Conservation (phyloP, 768 basidiomycete species). For the Lactifluus pinguis region DNA sequence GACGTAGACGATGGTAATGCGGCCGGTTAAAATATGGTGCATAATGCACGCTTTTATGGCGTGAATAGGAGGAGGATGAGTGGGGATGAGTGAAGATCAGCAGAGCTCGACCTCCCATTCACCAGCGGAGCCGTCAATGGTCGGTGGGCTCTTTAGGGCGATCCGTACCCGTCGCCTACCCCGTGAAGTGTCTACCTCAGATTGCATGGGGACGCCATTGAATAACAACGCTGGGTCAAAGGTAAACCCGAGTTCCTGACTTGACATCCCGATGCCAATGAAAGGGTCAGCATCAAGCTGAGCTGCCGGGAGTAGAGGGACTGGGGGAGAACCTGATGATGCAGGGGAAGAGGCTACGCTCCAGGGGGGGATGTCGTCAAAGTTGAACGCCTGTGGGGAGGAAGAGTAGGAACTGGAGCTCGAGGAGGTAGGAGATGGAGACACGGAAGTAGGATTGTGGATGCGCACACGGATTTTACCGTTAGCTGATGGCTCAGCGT, state of each 20-base stretch:
- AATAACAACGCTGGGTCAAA: conserved; percentile 26
- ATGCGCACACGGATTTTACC: conserved; percentile 70
- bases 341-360: conserved; percentile 20
- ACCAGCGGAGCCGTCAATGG: conserved; percentile 54
- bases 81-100: conserved; percentile 24
- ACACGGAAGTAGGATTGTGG: conserved; percentile 35
- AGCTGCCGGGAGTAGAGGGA: conserved; percentile 33
- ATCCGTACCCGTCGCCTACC: conserved; percentile 53
- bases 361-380: conserved; percentile 16
- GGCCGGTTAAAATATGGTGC: not conserved
- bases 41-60: conserved; percentile 8
- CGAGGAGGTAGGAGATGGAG: conserved; percentile 34
- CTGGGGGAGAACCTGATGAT: conserved; percentile 15
- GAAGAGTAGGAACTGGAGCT: conserved; percentile 32
- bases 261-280: conserved; percentile 40
- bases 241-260: conserved; percentile 29
- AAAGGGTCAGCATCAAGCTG: conserved; percentile 42
- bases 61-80: conserved; percentile 12
- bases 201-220: conserved; percentile 32
- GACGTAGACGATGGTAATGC: conserved; percentile 4
- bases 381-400: conserved; percentile 20
- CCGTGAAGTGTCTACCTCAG: conserved; percentile 23
- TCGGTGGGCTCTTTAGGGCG: conserved; percentile 56
- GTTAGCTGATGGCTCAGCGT: conserved; percentile 51
- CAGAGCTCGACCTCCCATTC: conserved; percentile 76